These are phyloP conservation scores for Polyporus arcularius DNA, from an alignment of 768 basidiomycete genomes.

Conservation along the genomic window DNA sequence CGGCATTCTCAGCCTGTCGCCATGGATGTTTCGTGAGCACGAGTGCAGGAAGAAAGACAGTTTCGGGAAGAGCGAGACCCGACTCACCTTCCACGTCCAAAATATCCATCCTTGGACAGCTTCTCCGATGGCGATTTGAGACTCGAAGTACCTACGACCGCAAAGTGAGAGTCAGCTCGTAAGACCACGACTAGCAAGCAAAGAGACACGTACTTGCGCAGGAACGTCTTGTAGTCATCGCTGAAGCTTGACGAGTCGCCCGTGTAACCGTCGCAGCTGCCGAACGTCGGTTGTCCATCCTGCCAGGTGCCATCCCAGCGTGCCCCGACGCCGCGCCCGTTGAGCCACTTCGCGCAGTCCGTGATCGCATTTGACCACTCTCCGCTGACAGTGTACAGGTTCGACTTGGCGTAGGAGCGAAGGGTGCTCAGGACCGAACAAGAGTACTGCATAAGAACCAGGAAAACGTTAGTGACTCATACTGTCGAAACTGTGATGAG, in stretches of 20 bases:
- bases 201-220: conserved; percentile 51
- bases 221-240: conserved; percentile 58
- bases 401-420: conserved; percentile 46
- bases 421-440: conserved; percentile 53
- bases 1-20: conserved; percentile 59
- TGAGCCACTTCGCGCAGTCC: conserved; percentile 79
- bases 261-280: conserved; percentile 63
- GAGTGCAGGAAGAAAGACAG: not conserved
- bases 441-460: conserved; percentile 41
- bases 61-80: not conserved
- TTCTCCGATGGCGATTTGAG: conserved; percentile 76
- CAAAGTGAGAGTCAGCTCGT: not conserved
- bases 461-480: not conserved
- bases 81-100: conserved; percentile 76
- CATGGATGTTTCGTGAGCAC: not conserved
- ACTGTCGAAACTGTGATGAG: not conserved
- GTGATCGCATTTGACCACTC: conserved; percentile 80
- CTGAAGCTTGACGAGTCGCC: conserved; percentile 62
- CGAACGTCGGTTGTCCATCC: conserved; percentile 48
- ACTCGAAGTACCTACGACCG: conserved; percentile 68
- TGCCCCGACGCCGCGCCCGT: conserved; percentile 70
- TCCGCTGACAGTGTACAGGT: conserved; percentile 75
- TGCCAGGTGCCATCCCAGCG: conserved; percentile 66
- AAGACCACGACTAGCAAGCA: not conserved
- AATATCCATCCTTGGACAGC: conserved; percentile 70